Conservation (phyloP, 2,329 filamentous ascomycete species). For the Didymellaceae sp. region DNA sequence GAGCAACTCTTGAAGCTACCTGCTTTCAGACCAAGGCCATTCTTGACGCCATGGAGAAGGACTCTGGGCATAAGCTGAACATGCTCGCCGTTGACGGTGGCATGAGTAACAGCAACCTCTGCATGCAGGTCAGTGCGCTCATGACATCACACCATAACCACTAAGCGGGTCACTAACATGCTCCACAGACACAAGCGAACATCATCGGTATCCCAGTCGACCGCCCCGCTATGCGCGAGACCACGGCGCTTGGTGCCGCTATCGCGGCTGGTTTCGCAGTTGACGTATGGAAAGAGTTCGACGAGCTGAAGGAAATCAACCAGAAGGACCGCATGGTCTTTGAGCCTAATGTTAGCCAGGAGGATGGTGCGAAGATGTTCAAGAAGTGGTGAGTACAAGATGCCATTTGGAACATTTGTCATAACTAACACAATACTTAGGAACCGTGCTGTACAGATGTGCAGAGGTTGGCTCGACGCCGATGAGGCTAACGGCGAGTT, state of each 20-base stretch:
- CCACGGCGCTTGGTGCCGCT: slow-evolving; percentile 84
- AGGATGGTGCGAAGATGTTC: slow-evolving; percentile 69
- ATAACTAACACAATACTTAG: background rate
- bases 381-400: slow-evolving; percentile 62
- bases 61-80: slow-evolving; percentile 76
- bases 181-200: slow-evolving; percentile 74
- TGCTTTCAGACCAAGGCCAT: slow-evolving; percentile 95
- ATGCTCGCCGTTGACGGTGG: slow-evolving; percentile 86
- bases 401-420: background rate
- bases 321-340: slow-evolving; percentile 73
- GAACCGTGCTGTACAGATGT: slow-evolving; percentile 72
- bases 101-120: slow-evolving; percentile 85
- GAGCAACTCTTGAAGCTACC: slow-evolving; percentile 87
- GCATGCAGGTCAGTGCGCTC: slow-evolving; percentile 69
- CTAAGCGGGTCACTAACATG: slow-evolving; percentile 22
- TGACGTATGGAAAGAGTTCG: slow-evolving; percentile 76
- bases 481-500: slow-evolving; percentile 48
- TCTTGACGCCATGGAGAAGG: slow-evolving; percentile 87
- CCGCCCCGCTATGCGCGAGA: slow-evolving; percentile 87
- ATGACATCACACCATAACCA: slow-evolving; percentile 6
- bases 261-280: slow-evolving; percentile 88
- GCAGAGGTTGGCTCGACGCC: slow-evolving; percentile 70
- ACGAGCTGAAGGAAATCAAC: slow-evolving; percentile 76
- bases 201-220: slow-evolving; percentile 83
- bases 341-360: slow-evolving; percentile 66